phyloP scores from a whole-genome alignment of 257 asterid genomes.

The Linaria vulgaris region DNA sequence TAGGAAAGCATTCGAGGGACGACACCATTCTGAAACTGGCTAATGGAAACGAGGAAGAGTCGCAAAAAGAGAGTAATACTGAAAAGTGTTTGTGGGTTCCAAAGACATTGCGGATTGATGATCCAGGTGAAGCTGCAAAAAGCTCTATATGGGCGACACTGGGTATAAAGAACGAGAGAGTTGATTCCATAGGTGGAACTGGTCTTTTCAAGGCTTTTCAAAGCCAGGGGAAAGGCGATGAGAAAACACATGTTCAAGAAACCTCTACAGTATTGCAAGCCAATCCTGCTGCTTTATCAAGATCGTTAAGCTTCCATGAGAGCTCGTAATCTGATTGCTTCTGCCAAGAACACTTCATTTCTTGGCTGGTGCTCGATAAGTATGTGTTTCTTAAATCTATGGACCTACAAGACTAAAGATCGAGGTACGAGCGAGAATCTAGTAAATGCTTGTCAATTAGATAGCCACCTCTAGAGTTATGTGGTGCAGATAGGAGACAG shows the following conservation, averaged over 20 bases:
- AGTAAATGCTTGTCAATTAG: conserved; percentile 9
- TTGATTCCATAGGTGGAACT: conserved; percentile 22
- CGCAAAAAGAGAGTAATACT: conserved; percentile 28
- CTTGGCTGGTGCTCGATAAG: conserved; percentile 2
- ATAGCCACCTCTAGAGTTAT: conserved; percentile 6
- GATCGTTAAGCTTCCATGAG: conserved; percentile 73
- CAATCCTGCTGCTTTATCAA: conserved; percentile 79
- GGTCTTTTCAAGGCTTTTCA: conserved; percentile 49
- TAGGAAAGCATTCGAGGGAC: conserved; percentile 66
- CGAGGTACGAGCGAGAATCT: conserved; percentile 2
- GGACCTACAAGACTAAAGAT: conserved; percentile 5
- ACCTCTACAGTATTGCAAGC: conserved; percentile 62
- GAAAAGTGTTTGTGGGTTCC: conserved; percentile 50
- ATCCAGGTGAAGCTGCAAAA: conserved; percentile 60
- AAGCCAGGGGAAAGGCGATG: conserved; percentile 41
- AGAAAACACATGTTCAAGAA: conserved; percentile 41
- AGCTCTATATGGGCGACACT: conserved; percentile 63
- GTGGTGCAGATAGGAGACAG: conserved; percentile 14
- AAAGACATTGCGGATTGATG: conserved; percentile 52
- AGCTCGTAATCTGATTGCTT: conserved; percentile 35
- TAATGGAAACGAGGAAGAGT: conserved; percentile 19
- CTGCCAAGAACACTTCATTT: too few species aligned
- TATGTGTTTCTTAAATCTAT: not conserved
- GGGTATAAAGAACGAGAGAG: conserved; percentile 47
- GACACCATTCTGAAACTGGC: conserved; percentile 25